phyloP scores from a whole-genome alignment of 331 rosid genomes.

The Saraca asoca region DNA sequence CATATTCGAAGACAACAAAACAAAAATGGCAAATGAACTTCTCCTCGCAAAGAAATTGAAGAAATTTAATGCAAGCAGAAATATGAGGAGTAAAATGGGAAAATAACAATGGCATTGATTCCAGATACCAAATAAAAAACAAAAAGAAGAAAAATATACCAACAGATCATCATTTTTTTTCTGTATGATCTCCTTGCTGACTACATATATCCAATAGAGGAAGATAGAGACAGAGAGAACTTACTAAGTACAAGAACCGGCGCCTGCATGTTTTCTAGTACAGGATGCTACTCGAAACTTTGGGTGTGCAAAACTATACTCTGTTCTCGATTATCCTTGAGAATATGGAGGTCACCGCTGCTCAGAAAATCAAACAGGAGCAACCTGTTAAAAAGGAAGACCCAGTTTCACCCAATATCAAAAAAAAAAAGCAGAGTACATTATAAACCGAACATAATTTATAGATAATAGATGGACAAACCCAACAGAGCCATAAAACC shows the following conservation, averaged over 20 bases:
- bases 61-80: background rate
- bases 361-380: conserved; percentile 24
- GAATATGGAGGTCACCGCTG: background rate
- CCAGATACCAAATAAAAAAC: background rate
- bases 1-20: background rate
- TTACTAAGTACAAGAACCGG: conserved; percentile 52
- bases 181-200: background rate
- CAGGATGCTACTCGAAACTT: conserved; percentile 1
- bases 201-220: background rate
- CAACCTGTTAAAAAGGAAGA: conserved; percentile 22
- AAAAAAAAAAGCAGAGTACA: conserved; percentile 24
- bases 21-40: background rate
- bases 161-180: no score
- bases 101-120: background rate
- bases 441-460: background rate
- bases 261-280: conserved; percentile 43
- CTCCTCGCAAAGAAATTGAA: background rate
- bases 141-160: no score
- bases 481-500: background rate
- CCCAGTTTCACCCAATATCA: background rate
- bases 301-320: conserved; percentile 11
- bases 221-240: background rate
- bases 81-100: background rate
- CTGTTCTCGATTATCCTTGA: conserved; percentile 4
- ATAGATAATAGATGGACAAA: background rate